Evolutionary conservation across 2,329 filamentous ascomycete species (phyloP).

Genomic region (Penicillium psychrosexuale): DNA sequence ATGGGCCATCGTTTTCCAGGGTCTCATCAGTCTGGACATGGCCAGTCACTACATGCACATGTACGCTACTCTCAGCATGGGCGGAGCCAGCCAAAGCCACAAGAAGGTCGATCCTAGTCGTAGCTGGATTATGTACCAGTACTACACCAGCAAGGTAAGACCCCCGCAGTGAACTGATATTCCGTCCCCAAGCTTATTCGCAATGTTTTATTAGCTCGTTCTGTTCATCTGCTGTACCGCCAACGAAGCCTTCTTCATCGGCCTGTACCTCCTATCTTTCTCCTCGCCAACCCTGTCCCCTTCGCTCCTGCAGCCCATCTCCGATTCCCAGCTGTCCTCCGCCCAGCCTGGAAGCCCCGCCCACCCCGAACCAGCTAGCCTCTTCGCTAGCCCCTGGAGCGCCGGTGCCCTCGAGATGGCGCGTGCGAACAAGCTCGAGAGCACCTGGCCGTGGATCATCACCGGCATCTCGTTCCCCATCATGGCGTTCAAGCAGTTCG

Average conservation of each 20-base stretch:
- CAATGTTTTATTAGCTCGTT: slow-evolving; percentile 61
- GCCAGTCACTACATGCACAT: slow-evolving; percentile 99
- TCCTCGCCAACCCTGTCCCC: slow-evolving; percentile 86
- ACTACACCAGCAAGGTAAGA: slow-evolving; percentile 91
- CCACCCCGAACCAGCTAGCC: slow-evolving; percentile 63
- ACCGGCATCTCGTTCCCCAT: slow-evolving; percentile 76
- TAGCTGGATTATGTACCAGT: slow-evolving; percentile 87
- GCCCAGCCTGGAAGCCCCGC: slow-evolving; percentile 65
- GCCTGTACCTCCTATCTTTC: slow-evolving; percentile 95
- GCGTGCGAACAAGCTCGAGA: slow-evolving; percentile 88
- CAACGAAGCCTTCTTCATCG: slow-evolving; percentile 98
- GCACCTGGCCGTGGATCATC: slow-evolving; percentile 72
- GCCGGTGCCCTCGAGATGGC: slow-evolving; percentile 90
- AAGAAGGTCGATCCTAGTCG: slow-evolving; percentile 88
- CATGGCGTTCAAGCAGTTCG: slow-evolving; percentile 87
- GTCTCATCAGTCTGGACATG: slow-evolving; percentile 85
- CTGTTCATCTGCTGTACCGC: slow-evolving; percentile 85
- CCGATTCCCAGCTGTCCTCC: slow-evolving; percentile 53
- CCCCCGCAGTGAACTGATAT: no score
- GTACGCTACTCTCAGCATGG: slow-evolving; percentile 91
- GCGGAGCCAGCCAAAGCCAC: slow-evolving; percentile 74
- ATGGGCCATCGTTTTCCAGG: slow-evolving; percentile 92
- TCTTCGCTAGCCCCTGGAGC: slow-evolving; percentile 87
- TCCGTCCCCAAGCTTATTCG: background rate
- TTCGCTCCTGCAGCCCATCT: slow-evolving; percentile 66